Conservation (phyloP, 495 filamentous ascomycete genomes). For the Parachaetomium inaequale region DNA sequence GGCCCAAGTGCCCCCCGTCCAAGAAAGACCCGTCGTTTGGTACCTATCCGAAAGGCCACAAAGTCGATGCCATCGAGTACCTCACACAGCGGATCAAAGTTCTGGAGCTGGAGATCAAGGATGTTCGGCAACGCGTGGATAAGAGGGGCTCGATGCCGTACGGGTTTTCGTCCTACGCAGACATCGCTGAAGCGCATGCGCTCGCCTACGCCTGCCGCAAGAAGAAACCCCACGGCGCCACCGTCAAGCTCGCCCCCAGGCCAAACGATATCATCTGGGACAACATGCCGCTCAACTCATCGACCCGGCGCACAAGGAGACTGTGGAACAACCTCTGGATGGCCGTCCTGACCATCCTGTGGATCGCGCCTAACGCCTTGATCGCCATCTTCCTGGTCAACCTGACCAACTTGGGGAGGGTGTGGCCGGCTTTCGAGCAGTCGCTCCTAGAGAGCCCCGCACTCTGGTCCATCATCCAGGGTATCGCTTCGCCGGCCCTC, state of each 20-base stretch:
- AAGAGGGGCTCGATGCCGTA: constrained; percentile 82
- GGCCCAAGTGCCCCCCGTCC: constrained; percentile 74
- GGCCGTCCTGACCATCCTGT: constrained; percentile 72
- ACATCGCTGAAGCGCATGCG: constrained; percentile 80
- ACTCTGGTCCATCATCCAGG: constrained; percentile 85
- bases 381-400: constrained; percentile 93
- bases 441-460: constrained; percentile 58
- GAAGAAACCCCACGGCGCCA: constrained; percentile 78
- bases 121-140: constrained; percentile 76
- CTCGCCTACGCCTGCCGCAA: constrained; percentile 77
- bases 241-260: constrained; percentile 71
- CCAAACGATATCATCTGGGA: constrained; percentile 96
- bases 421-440: constrained; percentile 73
- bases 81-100: constrained; percentile 78
- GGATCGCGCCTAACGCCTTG: constrained; percentile 90
- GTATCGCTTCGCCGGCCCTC: constrained; percentile 87
- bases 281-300: constrained; percentile 70
- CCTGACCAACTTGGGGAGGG: constrained; percentile 67
- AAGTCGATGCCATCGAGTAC: constrained; percentile 92
- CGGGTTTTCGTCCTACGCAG: constrained; percentile 90
- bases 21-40: constrained; percentile 61
- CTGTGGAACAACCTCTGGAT: constrained; percentile 84
- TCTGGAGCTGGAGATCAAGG: constrained; percentile 78
- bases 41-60: constrained; percentile 60
- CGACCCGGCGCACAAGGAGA: constrained; percentile 63